Evolutionary conservation across 192 early-diverging fungal genomes (phyloP).

Genomic region (Backusella australiensis): DNA sequence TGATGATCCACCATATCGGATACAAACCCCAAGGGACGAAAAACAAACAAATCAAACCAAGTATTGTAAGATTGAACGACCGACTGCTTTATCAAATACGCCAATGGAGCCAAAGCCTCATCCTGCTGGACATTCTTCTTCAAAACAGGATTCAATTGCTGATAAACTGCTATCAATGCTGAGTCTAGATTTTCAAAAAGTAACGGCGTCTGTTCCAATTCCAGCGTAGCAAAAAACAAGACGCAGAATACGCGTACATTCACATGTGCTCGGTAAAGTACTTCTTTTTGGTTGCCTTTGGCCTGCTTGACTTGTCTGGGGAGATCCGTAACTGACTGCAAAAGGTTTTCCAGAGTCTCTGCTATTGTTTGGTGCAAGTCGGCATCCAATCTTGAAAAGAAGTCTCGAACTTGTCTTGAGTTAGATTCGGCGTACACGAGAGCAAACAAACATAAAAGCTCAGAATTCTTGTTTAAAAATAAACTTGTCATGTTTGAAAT

Average conservation of each 20-base stretch:
- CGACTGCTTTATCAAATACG: conserved; percentile 43
- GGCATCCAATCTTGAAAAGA: not conserved
- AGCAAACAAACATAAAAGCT: not conserved
- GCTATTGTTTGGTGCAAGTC: not conserved
- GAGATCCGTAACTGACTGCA: not conserved
- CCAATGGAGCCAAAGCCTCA: not conserved
- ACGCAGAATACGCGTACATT: not conserved
- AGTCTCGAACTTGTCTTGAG: not conserved
- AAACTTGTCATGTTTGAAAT: not conserved
- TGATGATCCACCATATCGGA: conserved; percentile 12
- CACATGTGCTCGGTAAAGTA: not conserved
- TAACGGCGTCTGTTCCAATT: not conserved
- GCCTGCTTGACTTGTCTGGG: not conserved
- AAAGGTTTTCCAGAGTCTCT: not conserved
- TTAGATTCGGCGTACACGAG: conserved; percentile 6
- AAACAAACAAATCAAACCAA: conserved; percentile 49
- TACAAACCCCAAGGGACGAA: conserved; percentile 35
- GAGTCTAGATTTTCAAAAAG: not conserved
- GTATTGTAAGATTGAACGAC: conserved; percentile 51
- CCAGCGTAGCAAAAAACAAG: not conserved
- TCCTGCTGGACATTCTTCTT: not conserved
- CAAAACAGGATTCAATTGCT: not conserved
- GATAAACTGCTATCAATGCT: not conserved
- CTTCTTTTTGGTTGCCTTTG: not conserved
- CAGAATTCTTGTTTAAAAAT: not conserved